Evolutionary conservation across 495 filamentous ascomycete genomes (phyloP).

Genomic region (Margaritispora aquatica): DNA sequence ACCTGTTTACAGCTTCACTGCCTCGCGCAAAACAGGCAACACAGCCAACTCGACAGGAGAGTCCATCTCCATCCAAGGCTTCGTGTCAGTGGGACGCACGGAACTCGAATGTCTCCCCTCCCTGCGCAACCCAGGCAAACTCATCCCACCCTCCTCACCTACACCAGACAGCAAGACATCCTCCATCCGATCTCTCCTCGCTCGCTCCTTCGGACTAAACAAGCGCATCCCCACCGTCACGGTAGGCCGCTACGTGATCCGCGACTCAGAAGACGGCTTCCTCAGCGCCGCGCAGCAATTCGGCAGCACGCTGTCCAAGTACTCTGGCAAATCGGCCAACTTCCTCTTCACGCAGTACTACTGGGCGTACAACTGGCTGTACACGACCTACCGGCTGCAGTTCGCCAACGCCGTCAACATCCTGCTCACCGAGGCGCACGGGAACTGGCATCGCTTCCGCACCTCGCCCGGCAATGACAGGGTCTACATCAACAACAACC

Average conservation of each 20-base stretch:
- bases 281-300: not conserved
- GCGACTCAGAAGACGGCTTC: not conserved
- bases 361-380: not conserved
- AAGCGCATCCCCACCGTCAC: not conserved
- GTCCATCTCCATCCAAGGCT: not conserved
- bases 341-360: slow-evolving; percentile 4
- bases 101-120: not conserved
- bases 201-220: not conserved
- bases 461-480: not conserved
- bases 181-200: not conserved
- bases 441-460: not conserved
- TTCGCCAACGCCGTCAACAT: slow-evolving; percentile 2
- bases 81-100: not conserved
- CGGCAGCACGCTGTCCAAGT: not conserved
- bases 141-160: not conserved
- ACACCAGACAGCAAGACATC: not conserved
- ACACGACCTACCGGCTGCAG: not conserved
- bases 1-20: not conserved
- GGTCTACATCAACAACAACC: not conserved
- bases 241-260: not conserved
- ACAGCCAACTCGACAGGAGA: not conserved
- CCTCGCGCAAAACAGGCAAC: not conserved
- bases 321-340: not conserved
- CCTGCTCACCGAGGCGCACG: not conserved
- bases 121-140: not conserved